Base-by-base conservation (phyloP, 768 basidiomycete genomes). In the Coprinopsis sp. region DNA sequence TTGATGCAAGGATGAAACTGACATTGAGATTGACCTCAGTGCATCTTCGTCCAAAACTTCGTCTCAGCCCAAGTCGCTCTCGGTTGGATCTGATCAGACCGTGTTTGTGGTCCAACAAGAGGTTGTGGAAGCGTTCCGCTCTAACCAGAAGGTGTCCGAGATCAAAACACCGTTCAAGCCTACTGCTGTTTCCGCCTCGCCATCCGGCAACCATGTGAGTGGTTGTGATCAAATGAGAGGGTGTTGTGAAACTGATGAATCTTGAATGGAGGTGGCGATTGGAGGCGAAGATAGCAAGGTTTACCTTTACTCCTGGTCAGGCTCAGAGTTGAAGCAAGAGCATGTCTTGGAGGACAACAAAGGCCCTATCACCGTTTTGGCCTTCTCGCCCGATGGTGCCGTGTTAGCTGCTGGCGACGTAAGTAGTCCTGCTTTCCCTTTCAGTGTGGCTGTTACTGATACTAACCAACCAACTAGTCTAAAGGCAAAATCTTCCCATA, bases 341-440 rank as follows among this genome's bases (percentile, higher is more conserved):
- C 76, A 64, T 0, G 68, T 77, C 2, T 68, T 88, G 7, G 81
- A 84, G 51, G 81, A 79, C 25, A 86, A 87, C 61, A 78, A 77
- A 53, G 87, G 82, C 12, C 67, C 78, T 6, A 69, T 97, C 16
- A 83, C 82, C 33, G 81, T 81, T 1, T 62, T 97, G 5, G 78
- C 87, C 0, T 87, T 96, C 66, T 88, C 90, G 0, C 79, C 82
- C 0, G 82, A 95, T 61, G 88, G 87, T 0, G 69, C 66, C 18
- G 65, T 81, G 29, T 71, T 98, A 10, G 91, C 87, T 44, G 76
- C 84, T 5, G 95, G 94, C 37, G 92, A 97, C 65, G 92, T 94
- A 55, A 65, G 88, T 75, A 11, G 30, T 33, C 28, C 18, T 31
- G 24, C 24, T 1, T n/a, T 23, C n/a, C 10, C 11, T 11, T 7